phyloP scores from a whole-genome alignment of 2,329 filamentous ascomycete genomes.

The Akanthomyces lecanii region DNA sequence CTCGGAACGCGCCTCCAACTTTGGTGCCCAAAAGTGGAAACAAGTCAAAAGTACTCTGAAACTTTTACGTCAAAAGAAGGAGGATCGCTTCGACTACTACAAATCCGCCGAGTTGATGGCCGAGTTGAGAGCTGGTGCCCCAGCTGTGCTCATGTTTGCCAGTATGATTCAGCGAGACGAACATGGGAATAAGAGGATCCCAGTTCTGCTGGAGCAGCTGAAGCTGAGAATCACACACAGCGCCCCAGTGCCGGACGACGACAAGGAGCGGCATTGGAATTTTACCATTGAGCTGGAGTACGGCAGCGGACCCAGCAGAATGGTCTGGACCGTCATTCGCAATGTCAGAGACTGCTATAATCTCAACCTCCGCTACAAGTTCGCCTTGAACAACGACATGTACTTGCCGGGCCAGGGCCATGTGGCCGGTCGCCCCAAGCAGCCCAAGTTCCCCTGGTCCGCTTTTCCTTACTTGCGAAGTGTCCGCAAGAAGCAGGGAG shows the following conservation, averaged over 20 bases:
- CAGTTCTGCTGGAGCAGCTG: conserved; percentile 89
- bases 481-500: conserved; percentile 72
- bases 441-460: conserved; percentile 84
- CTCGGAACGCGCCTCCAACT: conserved; percentile 65
- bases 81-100: conserved; percentile 84
- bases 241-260: conserved; percentile 59
- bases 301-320: conserved; percentile 87
- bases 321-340: conserved; percentile 92
- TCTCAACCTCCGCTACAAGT: conserved; percentile 88
- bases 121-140: conserved; percentile 85
- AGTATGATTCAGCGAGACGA: conserved; percentile 98
- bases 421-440: conserved; percentile 64
- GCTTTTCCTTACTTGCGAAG: conserved; percentile 87
- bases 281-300: conserved; percentile 95
- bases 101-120: conserved; percentile 97
- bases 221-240: conserved; percentile 85
- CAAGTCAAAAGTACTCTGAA: conserved; percentile 89
- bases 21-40: conserved; percentile 81
- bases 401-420: conserved; percentile 68
- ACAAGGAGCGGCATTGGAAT: conserved; percentile 68
- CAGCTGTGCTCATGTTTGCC: conserved; percentile 87
- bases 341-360: conserved; percentile 88
- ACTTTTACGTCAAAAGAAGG: conserved; percentile 72
- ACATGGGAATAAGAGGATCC: conserved; percentile 90
- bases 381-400: conserved; percentile 78